Percentiles rank a stretch among this genome's conserved stretches.
phyloP scores from a whole-genome alignment of 352 stramenopile genomes.

The Phytophthora tubulina region DNA sequence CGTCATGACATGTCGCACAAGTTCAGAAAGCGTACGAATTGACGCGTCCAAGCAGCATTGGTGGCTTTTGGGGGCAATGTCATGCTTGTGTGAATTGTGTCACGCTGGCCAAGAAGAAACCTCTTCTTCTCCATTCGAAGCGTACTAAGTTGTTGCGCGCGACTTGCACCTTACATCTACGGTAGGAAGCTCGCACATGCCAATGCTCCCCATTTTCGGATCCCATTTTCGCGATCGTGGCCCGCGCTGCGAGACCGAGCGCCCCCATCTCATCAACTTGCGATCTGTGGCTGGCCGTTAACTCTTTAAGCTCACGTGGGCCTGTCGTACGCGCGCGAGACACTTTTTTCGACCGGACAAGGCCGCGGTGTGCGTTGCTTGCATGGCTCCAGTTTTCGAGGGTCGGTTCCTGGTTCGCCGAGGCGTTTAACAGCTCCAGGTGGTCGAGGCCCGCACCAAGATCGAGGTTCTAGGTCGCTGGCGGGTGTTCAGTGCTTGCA shows the following conservation, averaged over 20 bases:
- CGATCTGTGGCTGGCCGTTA: background rate
- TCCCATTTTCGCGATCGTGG: background rate
- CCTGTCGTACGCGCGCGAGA: constrained; percentile 27
- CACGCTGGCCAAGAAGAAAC: too few species aligned
- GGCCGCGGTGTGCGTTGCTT: background rate
- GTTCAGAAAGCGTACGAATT: constrained; percentile 21
- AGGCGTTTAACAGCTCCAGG: constrained; percentile 24
- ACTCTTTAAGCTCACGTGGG: background rate
- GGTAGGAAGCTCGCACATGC: background rate
- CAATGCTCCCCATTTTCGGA: background rate
- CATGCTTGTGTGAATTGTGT: too few species aligned
- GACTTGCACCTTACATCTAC: background rate
- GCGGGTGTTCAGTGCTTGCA: constrained; percentile 31
- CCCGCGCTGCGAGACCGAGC: constrained; percentile 7
- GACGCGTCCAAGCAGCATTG: constrained; percentile 18
- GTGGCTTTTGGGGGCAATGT: background rate
- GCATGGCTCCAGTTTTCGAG: constrained; percentile 34
- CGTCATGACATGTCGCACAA: constrained; percentile 36
- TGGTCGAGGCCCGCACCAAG: constrained; percentile 15
- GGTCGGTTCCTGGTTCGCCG: constrained; percentile 12
- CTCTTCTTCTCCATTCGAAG: background rate
- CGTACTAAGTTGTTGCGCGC: background rate
- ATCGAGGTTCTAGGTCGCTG: constrained; percentile 31
- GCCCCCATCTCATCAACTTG: constrained; percentile 21
- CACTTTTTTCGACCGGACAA: constrained; percentile 22